phyloP scores from a whole-genome alignment of 2,329 filamentous ascomycete species.

The Calonectria pseudoturangicola region DNA sequence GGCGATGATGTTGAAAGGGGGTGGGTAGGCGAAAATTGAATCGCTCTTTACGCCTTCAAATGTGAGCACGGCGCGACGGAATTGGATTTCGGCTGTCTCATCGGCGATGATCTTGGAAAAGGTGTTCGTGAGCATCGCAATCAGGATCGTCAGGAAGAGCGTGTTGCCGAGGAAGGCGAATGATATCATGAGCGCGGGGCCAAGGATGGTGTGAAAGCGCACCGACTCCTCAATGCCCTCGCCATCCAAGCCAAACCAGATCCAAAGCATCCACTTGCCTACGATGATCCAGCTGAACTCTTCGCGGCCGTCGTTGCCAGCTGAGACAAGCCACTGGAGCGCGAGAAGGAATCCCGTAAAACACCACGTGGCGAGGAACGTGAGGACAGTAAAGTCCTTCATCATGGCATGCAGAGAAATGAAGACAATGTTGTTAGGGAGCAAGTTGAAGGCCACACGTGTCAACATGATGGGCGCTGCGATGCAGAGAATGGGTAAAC shows the following conservation, averaged over 20 bases:
- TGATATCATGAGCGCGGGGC: conserved; percentile 80
- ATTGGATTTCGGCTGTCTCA: conserved; percentile 82
- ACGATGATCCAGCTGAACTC: conserved; percentile 71
- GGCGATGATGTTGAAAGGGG: conserved; percentile 82
- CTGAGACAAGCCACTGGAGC: conserved; percentile 77
- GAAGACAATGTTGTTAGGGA: conserved; percentile 85
- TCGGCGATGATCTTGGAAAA: conserved; percentile 82
- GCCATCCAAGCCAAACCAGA: conserved; percentile 85
- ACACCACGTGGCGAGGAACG: conserved; percentile 79
- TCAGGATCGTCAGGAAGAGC: conserved; percentile 83
- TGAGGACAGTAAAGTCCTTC: conserved; percentile 81
- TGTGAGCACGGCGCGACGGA: conserved; percentile 81
- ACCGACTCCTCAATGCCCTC: conserved; percentile 70
- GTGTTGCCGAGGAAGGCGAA: conserved; percentile 86
- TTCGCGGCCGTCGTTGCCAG: conserved; percentile 54
- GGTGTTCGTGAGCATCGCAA: conserved; percentile 83
- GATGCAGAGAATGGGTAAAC: conserved; percentile 79
- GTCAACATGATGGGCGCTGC: conserved; percentile 82
- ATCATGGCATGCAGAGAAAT: conserved; percentile 85
- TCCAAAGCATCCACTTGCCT: conserved; percentile 86
- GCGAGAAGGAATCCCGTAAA: conserved; percentile 83
- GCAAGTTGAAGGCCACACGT: conserved; percentile 81
- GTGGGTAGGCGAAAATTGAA: conserved; percentile 81
- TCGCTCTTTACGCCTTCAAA: conserved; percentile 85
- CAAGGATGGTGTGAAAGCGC: conserved; percentile 80